These are phyloP conservation scores for Metschnikowia koreensis DNA, from an alignment of 805 yeast species.

Conservation along the genomic window DNA sequence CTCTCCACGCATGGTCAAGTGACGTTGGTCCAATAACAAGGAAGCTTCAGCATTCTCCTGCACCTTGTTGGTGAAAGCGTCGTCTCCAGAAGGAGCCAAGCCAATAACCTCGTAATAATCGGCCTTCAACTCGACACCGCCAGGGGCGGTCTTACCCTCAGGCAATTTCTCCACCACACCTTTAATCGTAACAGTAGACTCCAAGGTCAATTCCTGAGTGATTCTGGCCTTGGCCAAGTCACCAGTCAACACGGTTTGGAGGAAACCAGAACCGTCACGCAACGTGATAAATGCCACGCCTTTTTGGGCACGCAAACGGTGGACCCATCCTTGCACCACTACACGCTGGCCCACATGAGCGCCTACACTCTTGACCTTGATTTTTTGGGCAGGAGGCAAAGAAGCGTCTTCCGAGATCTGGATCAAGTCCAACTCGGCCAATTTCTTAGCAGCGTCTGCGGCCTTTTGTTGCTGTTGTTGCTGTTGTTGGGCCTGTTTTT, in stretches of 20 bases:
- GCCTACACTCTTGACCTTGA: constrained; percentile 60
- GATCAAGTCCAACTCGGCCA: constrained; percentile 75
- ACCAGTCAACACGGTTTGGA: constrained; percentile 86
- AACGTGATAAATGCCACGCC: constrained; percentile 86
- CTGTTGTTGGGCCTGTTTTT: constrained; percentile 58
- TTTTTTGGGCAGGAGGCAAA: constrained; percentile 64
- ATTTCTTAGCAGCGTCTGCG: constrained; percentile 64
- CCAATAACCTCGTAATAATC: constrained; percentile 90
- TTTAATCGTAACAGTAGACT: constrained; percentile 74
- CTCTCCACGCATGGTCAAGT: constrained; percentile 95
- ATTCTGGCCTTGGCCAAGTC: constrained; percentile 88
- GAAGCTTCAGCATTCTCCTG: constrained; percentile 95
- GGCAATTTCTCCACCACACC: constrained; percentile 85
- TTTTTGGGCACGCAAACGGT: constrained; percentile 89
- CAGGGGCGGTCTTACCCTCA: constrained; percentile 96
- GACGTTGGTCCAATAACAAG: constrained; percentile 89
- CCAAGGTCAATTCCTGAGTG: constrained; percentile 83
- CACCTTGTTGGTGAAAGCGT: constrained; percentile 89
- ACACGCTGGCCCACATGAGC: constrained; percentile 67
- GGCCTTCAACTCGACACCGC: constrained; percentile 89
- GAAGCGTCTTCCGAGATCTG: constrained; percentile 69
- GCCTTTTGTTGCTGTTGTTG: constrained; percentile 58
- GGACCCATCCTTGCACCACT: constrained; percentile 90
- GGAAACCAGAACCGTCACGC: constrained; percentile 91
- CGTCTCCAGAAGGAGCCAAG: constrained; percentile 95